Percentiles rank a stretch among this genome's conserved stretches.
These are phyloP conservation scores for Colletotrichum sp. DNA, from an alignment of 2,329 filamentous ascomycete species.

Conservation along the genomic window DNA sequence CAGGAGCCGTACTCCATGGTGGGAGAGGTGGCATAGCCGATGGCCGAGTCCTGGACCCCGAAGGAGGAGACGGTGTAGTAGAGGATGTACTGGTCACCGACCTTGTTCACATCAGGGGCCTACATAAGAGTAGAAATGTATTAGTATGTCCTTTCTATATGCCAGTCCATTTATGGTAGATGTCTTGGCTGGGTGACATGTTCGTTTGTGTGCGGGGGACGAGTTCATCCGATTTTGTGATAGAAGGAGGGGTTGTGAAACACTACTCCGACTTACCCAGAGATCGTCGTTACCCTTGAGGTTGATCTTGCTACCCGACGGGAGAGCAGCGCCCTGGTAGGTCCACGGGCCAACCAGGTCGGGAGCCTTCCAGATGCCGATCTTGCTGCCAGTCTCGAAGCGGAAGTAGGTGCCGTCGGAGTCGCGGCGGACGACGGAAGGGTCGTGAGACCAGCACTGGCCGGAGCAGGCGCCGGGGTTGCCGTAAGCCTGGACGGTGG, in stretches of 20 bases:
- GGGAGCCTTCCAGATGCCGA: conserved; percentile 42
- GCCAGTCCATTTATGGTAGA: background rate
- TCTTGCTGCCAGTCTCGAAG: conserved; percentile 45
- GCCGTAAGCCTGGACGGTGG: conserved; percentile 24
- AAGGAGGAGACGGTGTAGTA: conserved; percentile 71
- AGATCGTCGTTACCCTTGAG: conserved; percentile 44
- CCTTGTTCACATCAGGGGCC: conserved; percentile 67
- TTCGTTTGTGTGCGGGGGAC: background rate
- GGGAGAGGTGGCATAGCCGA: conserved; percentile 56
- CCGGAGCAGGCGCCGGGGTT: conserved; percentile 41
- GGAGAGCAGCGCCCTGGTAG: conserved; percentile 42
- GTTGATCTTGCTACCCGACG: conserved; percentile 42
- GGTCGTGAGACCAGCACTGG: conserved; percentile 42
- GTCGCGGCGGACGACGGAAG: conserved; percentile 39
- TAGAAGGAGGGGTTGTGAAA: too few relatives aligned
- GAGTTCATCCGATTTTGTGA: background rate
- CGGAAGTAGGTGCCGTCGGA: conserved; percentile 46
- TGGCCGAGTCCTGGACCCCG: conserved; percentile 64
- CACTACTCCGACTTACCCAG: conserved; percentile 38
- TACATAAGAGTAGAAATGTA: conserved; percentile 27
- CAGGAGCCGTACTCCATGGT: conserved; percentile 59
- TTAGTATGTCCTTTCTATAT: too few relatives aligned
- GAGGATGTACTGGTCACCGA: conserved; percentile 67
- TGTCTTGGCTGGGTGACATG: background rate
- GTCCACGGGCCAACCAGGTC: conserved; percentile 46